Base-by-base conservation (phyloP, 495 filamentous ascomycete genomes). In the Lasiosphaeris hirsuta region DNA sequence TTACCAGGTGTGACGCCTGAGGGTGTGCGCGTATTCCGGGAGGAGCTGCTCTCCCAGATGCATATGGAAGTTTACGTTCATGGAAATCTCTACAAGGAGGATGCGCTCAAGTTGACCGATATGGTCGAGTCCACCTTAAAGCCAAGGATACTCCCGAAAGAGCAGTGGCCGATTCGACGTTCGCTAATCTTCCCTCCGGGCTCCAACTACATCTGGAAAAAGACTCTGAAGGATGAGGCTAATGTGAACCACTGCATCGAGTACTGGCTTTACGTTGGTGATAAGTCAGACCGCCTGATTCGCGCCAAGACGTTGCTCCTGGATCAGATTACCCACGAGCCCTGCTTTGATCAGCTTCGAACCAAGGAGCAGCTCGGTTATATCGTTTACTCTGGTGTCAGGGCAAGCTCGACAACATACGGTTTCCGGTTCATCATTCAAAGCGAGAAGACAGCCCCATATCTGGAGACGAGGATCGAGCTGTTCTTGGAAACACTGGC, bases 301-400 rank as follows among this genome's bases (percentile, higher is more conserved):
- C 79, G 89, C 13, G 88, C 92, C 13, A 91, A 90, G 75, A 78
- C 89, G 0, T 78, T 91, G 43, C 80, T 99, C 8, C 80, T 97
- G 50, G 86, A 90, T n/a, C 95, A 99, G 69, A 83, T 97, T 72
- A 86, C 90, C 1, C 87, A 96, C 45, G 94, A 99, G 77, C 91
- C 92, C 14, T 88, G 85, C 19, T 99, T 97, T 69, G 89, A 99
- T 69, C 89, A 92, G 67, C 78, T 99, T 1, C 85, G 94, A 42
- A 97, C 94, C 42, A 97, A 97, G 70, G 94, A 99, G 69, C 94
- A 99, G 71, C 87, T 99, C 8, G 94, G 94, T 11, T 99, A 99
- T 65, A 86, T 97, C 44, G 94, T 99, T 1, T 96, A 89, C 75
- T 93, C 87, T 47, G 90, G 91, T 11, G 73, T 83, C 10, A 78